Percentiles rank a stretch among this genome's conserved stretches.
phyloP scores from a whole-genome alignment of 2,329 filamentous ascomycete genomes.

The Epicoccum nigrum region DNA sequence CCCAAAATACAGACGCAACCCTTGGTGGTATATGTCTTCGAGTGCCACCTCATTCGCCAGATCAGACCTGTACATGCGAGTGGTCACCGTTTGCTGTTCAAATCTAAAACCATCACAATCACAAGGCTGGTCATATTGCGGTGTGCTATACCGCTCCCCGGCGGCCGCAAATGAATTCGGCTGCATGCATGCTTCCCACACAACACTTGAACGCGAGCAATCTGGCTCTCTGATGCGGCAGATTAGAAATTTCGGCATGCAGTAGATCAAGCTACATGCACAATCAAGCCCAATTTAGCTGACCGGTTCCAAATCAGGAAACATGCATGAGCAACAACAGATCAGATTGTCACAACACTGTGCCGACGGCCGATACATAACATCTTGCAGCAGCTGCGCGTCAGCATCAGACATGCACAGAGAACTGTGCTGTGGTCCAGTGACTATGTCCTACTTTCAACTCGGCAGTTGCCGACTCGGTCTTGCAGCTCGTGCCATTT shows the following conservation, averaged over 20 bases:
- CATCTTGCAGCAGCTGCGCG: background rate
- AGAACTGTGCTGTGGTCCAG: too few relatives aligned
- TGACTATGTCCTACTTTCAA: too few relatives aligned
- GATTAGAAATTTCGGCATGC: background rate
- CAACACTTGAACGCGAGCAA: background rate
- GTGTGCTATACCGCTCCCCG: constrained; percentile 12
- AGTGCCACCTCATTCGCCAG: background rate
- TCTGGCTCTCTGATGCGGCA: background rate
- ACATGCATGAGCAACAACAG: background rate
- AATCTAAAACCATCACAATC: background rate
- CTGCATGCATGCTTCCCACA: background rate
- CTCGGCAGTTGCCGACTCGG: too few relatives aligned
- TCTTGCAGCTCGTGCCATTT: too few relatives aligned
- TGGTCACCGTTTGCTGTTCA: background rate
- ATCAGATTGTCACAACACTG: background rate
- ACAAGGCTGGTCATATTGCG: constrained; percentile 7
- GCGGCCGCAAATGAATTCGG: background rate
- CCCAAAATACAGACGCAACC: background rate
- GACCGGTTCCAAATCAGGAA: constrained; percentile 9
- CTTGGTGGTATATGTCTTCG: background rate
- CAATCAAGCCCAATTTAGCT: background rate
- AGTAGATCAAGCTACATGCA: background rate
- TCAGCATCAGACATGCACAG: background rate
- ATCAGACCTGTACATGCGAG: constrained; percentile 1
- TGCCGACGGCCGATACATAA: background rate